Percentiles rank a stretch among this genome's conserved stretches.
These are phyloP conservation scores for Pyricularia grisea DNA, from an alignment of 2,329 filamentous ascomycete genomes.

Conservation along the genomic window DNA sequence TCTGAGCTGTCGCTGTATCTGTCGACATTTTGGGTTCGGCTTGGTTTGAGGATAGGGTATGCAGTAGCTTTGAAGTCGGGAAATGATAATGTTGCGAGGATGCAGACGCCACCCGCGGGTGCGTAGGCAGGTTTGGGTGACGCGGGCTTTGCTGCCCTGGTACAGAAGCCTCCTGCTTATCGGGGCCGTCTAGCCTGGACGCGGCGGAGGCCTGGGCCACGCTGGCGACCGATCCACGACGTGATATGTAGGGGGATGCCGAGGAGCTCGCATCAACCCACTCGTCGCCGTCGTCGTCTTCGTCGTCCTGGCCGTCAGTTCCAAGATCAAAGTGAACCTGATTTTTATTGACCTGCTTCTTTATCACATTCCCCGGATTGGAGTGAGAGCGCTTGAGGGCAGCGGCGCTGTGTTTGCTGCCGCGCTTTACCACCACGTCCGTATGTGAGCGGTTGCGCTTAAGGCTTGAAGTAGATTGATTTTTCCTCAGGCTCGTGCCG, in stretches of 20 bases:
- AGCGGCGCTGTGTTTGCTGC: slow-evolving; percentile 34
- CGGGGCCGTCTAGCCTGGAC: slow-evolving; percentile 3
- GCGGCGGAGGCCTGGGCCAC: slow-evolving; percentile 26
- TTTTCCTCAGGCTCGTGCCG: slow-evolving; percentile 39
- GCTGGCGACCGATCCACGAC: slow-evolving; percentile 38
- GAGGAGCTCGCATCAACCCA: slow-evolving; percentile 60
- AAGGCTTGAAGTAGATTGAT: slow-evolving; percentile 42
- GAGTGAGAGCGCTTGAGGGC: slow-evolving; percentile 42
- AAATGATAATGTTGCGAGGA: not conserved
- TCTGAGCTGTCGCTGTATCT: slow-evolving; percentile 41
- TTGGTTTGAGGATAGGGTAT: slow-evolving; percentile 52
- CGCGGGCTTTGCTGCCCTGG: not conserved
- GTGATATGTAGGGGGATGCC: slow-evolving; percentile 48
- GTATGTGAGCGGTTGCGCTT: slow-evolving; percentile 53
- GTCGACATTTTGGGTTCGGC: slow-evolving; percentile 57
- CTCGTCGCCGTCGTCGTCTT: slow-evolving; percentile 41
- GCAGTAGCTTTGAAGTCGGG: slow-evolving; percentile 34
- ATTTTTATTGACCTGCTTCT: slow-evolving; percentile 29
- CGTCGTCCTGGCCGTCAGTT: slow-evolving; percentile 23
- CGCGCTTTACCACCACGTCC: slow-evolving; percentile 39
- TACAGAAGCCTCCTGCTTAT: slow-evolving; percentile 7
- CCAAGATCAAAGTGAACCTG: slow-evolving; percentile 58
- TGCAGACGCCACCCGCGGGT: not conserved
- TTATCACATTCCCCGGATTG: slow-evolving; percentile 34
- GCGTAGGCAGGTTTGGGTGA: not conserved